Evolutionary conservation across 192 early-diverging fungal species (phyloP), one percentile per base, ranked within the genome.

Genomic region (Phycomyces nitens): DNA sequence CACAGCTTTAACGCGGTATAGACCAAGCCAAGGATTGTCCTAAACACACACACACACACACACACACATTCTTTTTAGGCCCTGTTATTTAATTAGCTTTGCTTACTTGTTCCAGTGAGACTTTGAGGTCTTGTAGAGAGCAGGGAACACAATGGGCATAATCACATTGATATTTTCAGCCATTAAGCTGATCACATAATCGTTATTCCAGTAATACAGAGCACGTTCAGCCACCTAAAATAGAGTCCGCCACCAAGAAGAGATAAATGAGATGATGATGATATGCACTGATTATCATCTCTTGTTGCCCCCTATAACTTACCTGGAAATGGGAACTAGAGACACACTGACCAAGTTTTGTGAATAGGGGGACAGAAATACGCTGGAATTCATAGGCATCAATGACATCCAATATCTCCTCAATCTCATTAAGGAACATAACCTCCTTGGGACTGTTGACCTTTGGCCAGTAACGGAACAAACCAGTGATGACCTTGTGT

Each of bases 401-500:
- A 53, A 92, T 87, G 7, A 90, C 82, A 69, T 92, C 89, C 79
- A 95, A 70, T 42, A 95, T 92, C 42, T 92, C 92, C 66, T 96
- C 94, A 50, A 94, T 71, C 73, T 96, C 94, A 75, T 90, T 90
- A 66, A 96, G 77, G 72, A 93, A 94, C 93, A 96, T 94, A 68
- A 96, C 89, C 74, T 96, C 94, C 73, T 96, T 96, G 18, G 92
- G 89, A 58, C 88, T 89, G 78, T 94, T 96, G 29, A 94, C 88
- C 76, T 94, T 96, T 59, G 94, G 94, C 94, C 94, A 96, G 73
- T 81, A 94, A 40, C 92, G 86, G 60, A 96, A 73, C 58, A 96
- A 74, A 12, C 90, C 88, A 16, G 89, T 77, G 6, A 95, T 86
- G 59, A 73, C 65, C 69, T 71, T 7, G 15, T 22, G 3, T 22